Percentiles rank a stretch among this genome's conserved stretches.
phyloP scores from a whole-genome alignment of 2,329 filamentous ascomycete species.

The Colletotrichum sp. region DNA sequence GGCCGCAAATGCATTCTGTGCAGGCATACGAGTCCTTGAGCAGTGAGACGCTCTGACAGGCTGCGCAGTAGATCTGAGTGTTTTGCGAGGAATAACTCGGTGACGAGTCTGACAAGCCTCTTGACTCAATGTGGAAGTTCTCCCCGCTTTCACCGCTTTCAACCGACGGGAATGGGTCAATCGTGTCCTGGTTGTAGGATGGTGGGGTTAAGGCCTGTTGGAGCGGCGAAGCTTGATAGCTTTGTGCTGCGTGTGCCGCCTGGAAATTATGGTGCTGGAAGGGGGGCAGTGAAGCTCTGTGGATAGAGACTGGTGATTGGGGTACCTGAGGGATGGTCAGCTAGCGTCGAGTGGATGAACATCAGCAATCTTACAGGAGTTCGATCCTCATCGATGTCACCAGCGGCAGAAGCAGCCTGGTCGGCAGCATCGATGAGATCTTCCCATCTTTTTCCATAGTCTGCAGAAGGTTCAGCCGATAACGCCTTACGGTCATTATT shows the following conservation, averaged over 20 bases:
- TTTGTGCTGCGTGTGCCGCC: conserved; percentile 46
- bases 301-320: conserved; percentile 67
- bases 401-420: conserved; percentile 79
- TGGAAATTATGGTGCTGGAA: conserved; percentile 65
- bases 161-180: conserved; percentile 87
- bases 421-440: conserved; percentile 90
- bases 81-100: conserved; percentile 73
- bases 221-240: conserved; percentile 87
- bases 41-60: conserved; percentile 77
- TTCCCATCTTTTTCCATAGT: conserved; percentile 92
- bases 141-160: conserved; percentile 78
- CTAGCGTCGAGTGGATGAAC: background rate
- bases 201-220: conserved; percentile 91
- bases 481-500: conserved; percentile 81
- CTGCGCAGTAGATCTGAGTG: conserved; percentile 91
- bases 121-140: conserved; percentile 71
- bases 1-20: conserved; percentile 93
- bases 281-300: conserved; percentile 65
- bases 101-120: conserved; percentile 72
- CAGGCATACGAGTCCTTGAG: conserved; percentile 90
- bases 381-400: conserved; percentile 88
- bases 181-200: conserved; percentile 66
- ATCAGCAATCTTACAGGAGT: conserved; percentile 70
- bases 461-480: conserved; percentile 82
- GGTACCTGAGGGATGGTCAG: conserved; percentile 51